phyloP scores from a whole-genome alignment of 257 asterid species.

The Jaltomata sinuosa region DNA sequence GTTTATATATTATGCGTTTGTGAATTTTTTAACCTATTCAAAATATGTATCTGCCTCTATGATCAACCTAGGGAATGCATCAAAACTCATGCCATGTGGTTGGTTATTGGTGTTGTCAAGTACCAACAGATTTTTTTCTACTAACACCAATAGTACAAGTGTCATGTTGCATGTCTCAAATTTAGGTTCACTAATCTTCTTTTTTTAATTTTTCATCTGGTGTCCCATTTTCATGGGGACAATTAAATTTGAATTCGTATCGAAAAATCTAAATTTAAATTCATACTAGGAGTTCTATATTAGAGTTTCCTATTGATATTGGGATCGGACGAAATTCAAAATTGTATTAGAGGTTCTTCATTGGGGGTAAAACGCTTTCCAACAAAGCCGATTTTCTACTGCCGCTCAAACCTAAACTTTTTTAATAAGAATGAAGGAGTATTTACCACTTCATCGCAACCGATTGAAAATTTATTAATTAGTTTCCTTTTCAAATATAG shows the following conservation, averaged over 20 bases:
- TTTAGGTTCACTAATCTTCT: background rate
- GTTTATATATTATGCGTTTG: too few species aligned
- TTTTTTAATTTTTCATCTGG: background rate
- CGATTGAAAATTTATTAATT: too few species aligned
- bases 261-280: background rate
- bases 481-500: too few species aligned
- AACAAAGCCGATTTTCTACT: too few species aligned
- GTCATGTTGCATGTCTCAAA: background rate
- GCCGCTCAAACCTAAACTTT: too few species aligned
- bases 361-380: too few species aligned
- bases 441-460: too few species aligned
- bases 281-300: accelerated
- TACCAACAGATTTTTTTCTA: background rate
- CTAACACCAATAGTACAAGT: background rate
- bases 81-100: background rate
- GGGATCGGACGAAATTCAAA: background rate
- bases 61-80: background rate
- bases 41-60: too few species aligned
- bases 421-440: too few species aligned
- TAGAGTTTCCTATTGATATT: background rate
- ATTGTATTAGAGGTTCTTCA: background rate
- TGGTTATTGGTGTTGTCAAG: background rate
- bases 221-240: accelerated
- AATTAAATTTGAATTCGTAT: background rate
- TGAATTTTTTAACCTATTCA: too few species aligned